Conservation (phyloP, 768 basidiomycete genomes). For the Russula virescens region DNA sequence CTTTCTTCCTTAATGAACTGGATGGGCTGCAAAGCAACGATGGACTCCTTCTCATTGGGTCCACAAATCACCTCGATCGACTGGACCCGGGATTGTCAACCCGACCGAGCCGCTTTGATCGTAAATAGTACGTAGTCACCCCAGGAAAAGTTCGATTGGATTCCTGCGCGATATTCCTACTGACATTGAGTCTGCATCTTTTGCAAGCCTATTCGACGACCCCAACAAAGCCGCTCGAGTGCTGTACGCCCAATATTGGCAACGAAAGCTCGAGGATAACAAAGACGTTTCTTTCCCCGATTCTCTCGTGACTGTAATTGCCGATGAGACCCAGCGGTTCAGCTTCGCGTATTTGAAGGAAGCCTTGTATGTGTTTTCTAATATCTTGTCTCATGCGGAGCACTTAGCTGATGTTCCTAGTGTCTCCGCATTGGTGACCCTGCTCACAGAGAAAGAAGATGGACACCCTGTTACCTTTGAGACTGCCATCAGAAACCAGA, state of each 20-base stretch:
- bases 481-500: conserved; percentile 47
- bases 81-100: conserved; percentile 72
- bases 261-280: conserved; percentile 63
- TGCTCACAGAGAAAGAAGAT: conserved; percentile 46
- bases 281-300: conserved; percentile 63
- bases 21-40: conserved; percentile 79
- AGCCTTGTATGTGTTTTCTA: conserved; percentile 59
- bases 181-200: neutral
- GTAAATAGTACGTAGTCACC: conserved; percentile 62
- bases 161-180: neutral
- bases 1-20: conserved; percentile 84
- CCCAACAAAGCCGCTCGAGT: conserved; percentile 59
- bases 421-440: conserved; percentile 62
- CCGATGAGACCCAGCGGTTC: conserved; percentile 56
- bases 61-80: conserved; percentile 79
- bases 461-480: conserved; percentile 47
- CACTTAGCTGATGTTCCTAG: conserved; percentile 33
- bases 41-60: conserved; percentile 69
- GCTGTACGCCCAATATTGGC: conserved; percentile 76
- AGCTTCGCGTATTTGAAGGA: conserved; percentile 89
- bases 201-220: conserved; percentile 61
- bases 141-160: neutral
- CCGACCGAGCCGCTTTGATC: conserved; percentile 79
- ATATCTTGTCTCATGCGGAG: neutral
- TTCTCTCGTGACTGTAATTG: conserved; percentile 52